Evolutionary conservation across 139 green algal genomes (phyloP), one percentile per base, ranked within the genome.

Genomic region (Chlorella sp.): DNA sequence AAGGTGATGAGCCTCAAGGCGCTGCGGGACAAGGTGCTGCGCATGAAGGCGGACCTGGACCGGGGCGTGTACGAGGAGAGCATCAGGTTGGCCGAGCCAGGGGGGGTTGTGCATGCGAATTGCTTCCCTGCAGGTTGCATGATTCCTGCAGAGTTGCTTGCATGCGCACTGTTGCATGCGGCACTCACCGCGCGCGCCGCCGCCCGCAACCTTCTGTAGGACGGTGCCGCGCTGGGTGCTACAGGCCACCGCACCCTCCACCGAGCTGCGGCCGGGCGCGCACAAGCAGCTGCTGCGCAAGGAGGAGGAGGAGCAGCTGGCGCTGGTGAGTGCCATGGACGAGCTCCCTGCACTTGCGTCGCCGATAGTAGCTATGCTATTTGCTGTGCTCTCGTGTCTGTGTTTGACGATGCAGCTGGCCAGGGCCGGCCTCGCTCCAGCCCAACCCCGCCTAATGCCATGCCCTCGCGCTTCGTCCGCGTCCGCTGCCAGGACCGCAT

Each of bases 261-360:
- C 45, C 21, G 21, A 36, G 43, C 51, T 79, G 27, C 77, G 77
- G 9, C 77, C 33, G 35, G 53, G 67, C 35, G 65, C 65, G 21
- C 36, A 67, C 21, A 85, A 85, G 53, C 40, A 69, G 72, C 66
- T 79, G 56, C 56, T 85, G 60, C 61, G 64, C 40, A 5, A 33
- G 36, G 42, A 50, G 14, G 79, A 85, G 29, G 79, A 85, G 35
- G 60, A 31, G 8, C 21, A 73, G 41, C 67, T 85, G 31, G 55
- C 76, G 19, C 61, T 85, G 72, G 74, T 79, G 63, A 46, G 61
- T 5, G 19, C 9, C 19, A 1, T 40, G 21, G 5, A 15, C 21
- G 33, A 14, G 8, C 46, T 33, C 21, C 25, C 6, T 15, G 29
- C 8, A 41, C 23, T 15, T 38, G 25, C 14, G 5, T 56, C 23